Evolutionary conservation across 176 grass and related monocot species (phyloP).

Genomic region (Microstegium vimineum): DNA sequence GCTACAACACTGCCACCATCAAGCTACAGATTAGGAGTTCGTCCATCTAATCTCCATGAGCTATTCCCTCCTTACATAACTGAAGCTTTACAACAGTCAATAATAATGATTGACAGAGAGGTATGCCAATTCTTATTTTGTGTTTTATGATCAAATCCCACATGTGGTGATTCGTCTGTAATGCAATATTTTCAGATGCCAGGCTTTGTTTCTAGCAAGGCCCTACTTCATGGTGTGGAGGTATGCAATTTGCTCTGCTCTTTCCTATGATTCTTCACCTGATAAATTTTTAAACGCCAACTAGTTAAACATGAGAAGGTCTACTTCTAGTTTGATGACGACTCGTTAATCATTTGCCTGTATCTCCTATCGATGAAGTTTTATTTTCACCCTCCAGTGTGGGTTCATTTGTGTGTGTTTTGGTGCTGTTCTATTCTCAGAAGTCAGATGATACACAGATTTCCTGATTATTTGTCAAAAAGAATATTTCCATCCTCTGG

Average conservation of each 20-base stretch:
- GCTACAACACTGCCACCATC: conserved; percentile 71
- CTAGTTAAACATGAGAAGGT: background rate
- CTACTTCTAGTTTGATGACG: background rate
- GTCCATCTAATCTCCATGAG: conserved; percentile 73
- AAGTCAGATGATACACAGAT: background rate
- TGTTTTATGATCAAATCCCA: background rate
- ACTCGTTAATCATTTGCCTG: background rate
- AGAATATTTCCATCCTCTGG: background rate
- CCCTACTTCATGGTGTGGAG: conserved; percentile 98
- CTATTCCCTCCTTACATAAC: conserved; percentile 75
- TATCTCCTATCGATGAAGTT: background rate
- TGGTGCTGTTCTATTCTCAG: background rate
- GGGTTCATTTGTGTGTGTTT: background rate
- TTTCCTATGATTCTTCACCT: background rate
- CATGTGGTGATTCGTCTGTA: conserved; percentile 19
- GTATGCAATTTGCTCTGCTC: conserved; percentile 33
- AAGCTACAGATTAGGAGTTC: conserved; percentile 88
- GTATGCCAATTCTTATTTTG: conserved; percentile 35
- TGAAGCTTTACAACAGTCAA: conserved; percentile 75
- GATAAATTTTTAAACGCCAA: background rate
- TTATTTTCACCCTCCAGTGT: background rate
- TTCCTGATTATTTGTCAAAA: background rate
- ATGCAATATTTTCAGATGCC: conserved; percentile 60
- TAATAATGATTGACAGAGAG: conserved; percentile 80
- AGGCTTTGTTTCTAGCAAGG: conserved; percentile 72